These are phyloP conservation scores for Fusarium sp. DNA, from an alignment of 2,329 filamentous ascomycete species.

Conservation along the genomic window DNA sequence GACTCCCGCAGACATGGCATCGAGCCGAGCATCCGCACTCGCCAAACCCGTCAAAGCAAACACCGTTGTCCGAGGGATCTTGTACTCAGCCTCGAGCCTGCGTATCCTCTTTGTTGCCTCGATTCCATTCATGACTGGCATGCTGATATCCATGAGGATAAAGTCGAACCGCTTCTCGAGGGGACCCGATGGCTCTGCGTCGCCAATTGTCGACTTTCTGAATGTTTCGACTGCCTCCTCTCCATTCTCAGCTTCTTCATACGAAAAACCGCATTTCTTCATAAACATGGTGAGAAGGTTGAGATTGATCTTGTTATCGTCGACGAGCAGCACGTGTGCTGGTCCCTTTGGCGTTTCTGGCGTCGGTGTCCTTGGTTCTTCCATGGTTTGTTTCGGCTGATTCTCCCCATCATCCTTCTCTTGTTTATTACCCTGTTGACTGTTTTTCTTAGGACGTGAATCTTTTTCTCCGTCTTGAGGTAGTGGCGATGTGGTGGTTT, in stretches of 20 bases:
- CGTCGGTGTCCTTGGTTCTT: neutral
- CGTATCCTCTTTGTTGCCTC: conserved; percentile 62
- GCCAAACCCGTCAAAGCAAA: conserved; percentile 65
- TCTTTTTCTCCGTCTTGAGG: neutral
- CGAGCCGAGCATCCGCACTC: conserved; percentile 59
- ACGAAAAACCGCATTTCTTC: conserved; percentile 55
- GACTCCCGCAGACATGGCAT: conserved; percentile 61
- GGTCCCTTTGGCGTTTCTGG: neutral
- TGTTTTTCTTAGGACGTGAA: neutral
- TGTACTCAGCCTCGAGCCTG: conserved; percentile 57
- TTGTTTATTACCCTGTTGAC: neutral
- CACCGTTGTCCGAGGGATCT: conserved; percentile 56
- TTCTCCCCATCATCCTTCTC: neutral
- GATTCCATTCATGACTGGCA: conserved; percentile 66
- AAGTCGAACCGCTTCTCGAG: conserved; percentile 47
- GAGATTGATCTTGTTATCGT: conserved; percentile 58
- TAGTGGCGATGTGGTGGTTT: neutral
- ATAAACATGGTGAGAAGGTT: conserved; percentile 56
- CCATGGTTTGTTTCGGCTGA: neutral
- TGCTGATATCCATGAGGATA: conserved; percentile 62
- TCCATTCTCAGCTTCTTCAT: conserved; percentile 59
- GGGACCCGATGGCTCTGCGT: neutral
- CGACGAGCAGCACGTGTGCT: conserved; percentile 52
- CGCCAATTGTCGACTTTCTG: conserved; percentile 43
- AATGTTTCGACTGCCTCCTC: conserved; percentile 60